A percentile compares a stretch with the other conserved stretches of the same genome.
Conservation (phyloP, 352 stramenopile species). For the Globisporangium solare region DNA sequence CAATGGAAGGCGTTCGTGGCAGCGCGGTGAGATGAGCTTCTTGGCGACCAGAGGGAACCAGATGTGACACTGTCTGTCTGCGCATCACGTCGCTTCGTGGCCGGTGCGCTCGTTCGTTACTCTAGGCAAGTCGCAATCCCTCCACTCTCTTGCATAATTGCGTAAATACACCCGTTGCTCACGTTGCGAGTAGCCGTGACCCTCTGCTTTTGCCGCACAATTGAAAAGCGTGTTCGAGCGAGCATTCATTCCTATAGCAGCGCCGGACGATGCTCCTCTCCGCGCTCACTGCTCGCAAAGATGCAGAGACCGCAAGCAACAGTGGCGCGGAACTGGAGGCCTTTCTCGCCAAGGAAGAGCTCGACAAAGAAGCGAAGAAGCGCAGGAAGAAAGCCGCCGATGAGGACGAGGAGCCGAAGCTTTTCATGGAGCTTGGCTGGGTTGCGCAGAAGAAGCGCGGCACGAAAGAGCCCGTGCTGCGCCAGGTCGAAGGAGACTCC, state of each 20-base stretch:
- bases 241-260: too few species aligned
- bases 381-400: slow-evolving; percentile 21
- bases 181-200: neutral
- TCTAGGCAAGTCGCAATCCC: neutral
- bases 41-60: too few species aligned
- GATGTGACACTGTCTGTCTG: too few species aligned
- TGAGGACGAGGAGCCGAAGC: slow-evolving; percentile 37
- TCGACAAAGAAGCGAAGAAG: slow-evolving; percentile 30
- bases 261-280: neutral
- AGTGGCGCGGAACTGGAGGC: slow-evolving; percentile 39
- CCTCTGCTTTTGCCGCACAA: neutral
- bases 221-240: neutral
- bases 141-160: neutral
- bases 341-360: slow-evolving; percentile 48
- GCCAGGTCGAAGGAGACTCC: slow-evolving; percentile 68
- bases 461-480: slow-evolving; percentile 57
- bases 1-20: too few species aligned
- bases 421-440: slow-evolving; percentile 75
- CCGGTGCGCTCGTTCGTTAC: slow-evolving; percentile 9
- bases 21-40: too few species aligned
- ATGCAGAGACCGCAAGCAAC: slow-evolving; percentile 6
- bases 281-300: neutral
- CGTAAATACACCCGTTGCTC: slow-evolving; percentile 5
- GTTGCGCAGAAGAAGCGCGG: slow-evolving; percentile 54
- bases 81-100: too few species aligned